A percentile compares a stretch with the other conserved stretches of the same genome.
Conservation (phyloP, 805 yeast species). For the Zygosaccharomyces siamensis region DNA sequence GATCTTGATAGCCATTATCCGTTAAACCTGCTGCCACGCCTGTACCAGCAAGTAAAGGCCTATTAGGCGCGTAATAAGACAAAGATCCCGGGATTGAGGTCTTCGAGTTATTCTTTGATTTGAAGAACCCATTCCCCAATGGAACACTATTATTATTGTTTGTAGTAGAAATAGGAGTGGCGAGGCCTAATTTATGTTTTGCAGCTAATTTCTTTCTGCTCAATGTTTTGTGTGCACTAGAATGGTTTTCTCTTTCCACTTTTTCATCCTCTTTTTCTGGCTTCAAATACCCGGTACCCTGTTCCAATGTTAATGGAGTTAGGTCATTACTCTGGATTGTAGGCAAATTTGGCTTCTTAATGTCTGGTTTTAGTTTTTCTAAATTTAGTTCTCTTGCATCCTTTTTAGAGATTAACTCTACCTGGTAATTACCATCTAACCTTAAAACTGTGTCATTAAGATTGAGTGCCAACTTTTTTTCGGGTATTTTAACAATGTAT, state of each 20-base stretch:
- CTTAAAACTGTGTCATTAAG: conserved; percentile 40
- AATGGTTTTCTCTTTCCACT: conserved; percentile 2
- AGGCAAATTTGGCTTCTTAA: conserved; percentile 30
- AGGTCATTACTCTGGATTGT: conserved; percentile 35
- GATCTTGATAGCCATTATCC: conserved; percentile 27
- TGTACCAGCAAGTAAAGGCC: conserved; percentile 18
- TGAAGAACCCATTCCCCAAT: conserved; percentile 30
- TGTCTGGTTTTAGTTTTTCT: conserved; percentile 30
- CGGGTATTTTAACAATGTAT: conserved; percentile 35
- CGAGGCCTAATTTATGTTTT: conserved; percentile 21
- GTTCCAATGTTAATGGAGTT: conserved; percentile 33
- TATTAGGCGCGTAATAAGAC: conserved; percentile 16
- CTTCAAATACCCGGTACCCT: conserved; percentile 21
- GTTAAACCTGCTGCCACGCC: conserved; percentile 11
- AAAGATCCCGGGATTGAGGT: conserved; percentile 28
- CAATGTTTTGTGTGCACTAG: conserved; percentile 6
- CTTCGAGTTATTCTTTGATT: conserved; percentile 34
- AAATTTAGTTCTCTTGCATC: conserved; percentile 38
- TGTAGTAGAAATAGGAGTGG: conserved; percentile 17
- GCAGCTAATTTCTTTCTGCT: conserved; percentile 19
- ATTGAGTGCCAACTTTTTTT: conserved; percentile 32
- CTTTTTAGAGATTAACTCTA: conserved; percentile 42
- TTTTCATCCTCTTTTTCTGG: conserved; percentile 10
- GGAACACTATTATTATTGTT: conserved; percentile 14
- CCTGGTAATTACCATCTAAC: conserved; percentile 38